These are phyloP conservation scores for Mycotypha africana DNA, from an alignment of 371 early-diverging fungal species.

Conservation along the genomic window DNA sequence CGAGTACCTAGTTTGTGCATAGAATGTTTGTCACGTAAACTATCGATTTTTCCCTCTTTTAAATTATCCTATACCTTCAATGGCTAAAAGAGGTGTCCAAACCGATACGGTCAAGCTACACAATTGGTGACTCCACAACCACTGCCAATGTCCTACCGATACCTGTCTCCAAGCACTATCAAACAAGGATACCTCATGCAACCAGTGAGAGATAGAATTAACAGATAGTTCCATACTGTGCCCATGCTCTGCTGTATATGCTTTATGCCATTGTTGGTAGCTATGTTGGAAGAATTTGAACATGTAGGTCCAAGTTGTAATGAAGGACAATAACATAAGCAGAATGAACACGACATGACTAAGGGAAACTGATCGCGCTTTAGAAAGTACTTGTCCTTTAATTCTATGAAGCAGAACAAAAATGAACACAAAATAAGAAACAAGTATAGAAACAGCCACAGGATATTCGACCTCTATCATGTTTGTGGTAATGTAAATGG, in stretches of 20 bases:
- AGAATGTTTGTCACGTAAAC: too few relatives aligned
- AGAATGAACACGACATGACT: conserved; percentile 7
- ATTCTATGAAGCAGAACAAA: conserved; percentile 20
- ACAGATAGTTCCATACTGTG: neutral
- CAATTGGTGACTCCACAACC: conserved; percentile 43
- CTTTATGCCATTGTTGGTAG: conserved; percentile 21
- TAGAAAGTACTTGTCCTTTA: conserved; percentile 2
- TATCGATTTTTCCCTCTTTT: neutral
- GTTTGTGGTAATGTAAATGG: neutral
- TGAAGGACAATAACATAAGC: conserved; percentile 15
- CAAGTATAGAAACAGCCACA: conserved; percentile 25
- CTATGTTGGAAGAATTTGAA: conserved; percentile 26
- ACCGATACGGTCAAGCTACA: conserved; percentile 33
- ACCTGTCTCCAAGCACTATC: conserved; percentile 39
- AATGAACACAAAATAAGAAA: conserved; percentile 32
- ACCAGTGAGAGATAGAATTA: conserved; percentile 34
- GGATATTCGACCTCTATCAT: conserved; percentile 27
- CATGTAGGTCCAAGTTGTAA: conserved; percentile 38
- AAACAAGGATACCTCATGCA: conserved; percentile 30
- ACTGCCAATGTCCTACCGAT: conserved; percentile 24
- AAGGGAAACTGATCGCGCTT: neutral
- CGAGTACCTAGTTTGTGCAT: conserved; percentile 21
- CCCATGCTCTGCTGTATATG: neutral
- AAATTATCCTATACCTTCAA: conserved; percentile 26
- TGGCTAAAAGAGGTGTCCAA: conserved; percentile 39